Conservation (phyloP, 306 rosid species). For the Vicia villosa region DNA sequence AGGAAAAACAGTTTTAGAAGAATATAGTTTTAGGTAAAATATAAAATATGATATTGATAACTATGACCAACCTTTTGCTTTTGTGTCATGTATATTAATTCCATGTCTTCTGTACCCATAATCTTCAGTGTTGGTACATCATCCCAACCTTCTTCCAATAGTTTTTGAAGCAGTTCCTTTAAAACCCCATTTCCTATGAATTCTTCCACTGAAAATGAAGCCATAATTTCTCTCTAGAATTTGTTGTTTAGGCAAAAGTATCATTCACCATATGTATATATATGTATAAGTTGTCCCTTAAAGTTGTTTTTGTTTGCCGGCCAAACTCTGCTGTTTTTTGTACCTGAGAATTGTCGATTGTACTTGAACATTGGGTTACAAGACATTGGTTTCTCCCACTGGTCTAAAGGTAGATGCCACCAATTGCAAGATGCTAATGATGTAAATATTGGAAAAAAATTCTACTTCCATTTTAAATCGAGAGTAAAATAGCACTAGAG, state of each 20-base stretch:
- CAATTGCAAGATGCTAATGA: neutral
- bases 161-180: constrained; percentile 62
- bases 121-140: constrained; percentile 88
- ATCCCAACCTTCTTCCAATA: constrained; percentile 92
- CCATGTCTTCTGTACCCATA: constrained; percentile 79
- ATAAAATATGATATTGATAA: constrained; percentile 9
- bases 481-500: neutral
- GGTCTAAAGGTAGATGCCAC: too few relatives aligned
- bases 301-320: constrained; percentile 49
- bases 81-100: constrained; percentile 70
- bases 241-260: too few relatives aligned
- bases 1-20: constrained; percentile 11
- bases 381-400: neutral
- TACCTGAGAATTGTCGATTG: constrained; percentile 18
- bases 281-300: constrained; percentile 17
- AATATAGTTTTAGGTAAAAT: neutral
- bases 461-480: neutral
- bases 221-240: constrained; percentile 48
- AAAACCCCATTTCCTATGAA: constrained; percentile 77
- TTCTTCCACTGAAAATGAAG: constrained; percentile 80
- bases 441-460: neutral
- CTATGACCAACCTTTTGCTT: constrained; percentile 61
- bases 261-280: neutral
- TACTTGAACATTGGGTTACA: neutral
- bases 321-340: constrained; percentile 41